A percentile compares a stretch with the other conserved stretches of the same genome.
Evolutionary conservation across 192 early-diverging fungal genomes (phyloP).

Genomic region (Radiomyces spectabilis): DNA sequence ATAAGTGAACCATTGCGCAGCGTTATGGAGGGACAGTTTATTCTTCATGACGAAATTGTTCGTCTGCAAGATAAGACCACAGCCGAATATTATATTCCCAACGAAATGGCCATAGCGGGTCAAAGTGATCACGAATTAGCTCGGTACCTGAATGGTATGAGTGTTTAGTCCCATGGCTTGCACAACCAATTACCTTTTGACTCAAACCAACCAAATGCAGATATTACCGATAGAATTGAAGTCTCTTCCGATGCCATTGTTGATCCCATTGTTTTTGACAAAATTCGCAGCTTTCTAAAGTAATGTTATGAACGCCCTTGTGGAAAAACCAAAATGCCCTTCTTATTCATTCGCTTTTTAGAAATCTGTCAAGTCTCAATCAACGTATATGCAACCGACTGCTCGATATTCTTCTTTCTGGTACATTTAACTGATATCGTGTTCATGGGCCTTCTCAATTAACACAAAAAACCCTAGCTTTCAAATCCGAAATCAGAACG

Average conservation of each 20-base stretch:
- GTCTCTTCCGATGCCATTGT: constrained; percentile 34
- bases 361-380: constrained; percentile 42
- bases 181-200: too few relatives aligned
- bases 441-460: neutral
- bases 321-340: neutral
- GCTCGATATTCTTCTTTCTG: constrained; percentile 65
- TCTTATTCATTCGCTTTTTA: constrained; percentile 15
- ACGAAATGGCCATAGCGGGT: constrained; percentile 34
- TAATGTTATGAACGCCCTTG: constrained; percentile 22
- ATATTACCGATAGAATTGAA: constrained; percentile 38
- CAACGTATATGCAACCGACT: constrained; percentile 46
- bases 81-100: constrained; percentile 25
- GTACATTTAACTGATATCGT: constrained; percentile 24
- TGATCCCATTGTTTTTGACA: constrained; percentile 45
- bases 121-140: constrained; percentile 35
- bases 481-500: constrained; percentile 54
- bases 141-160: constrained; percentile 43
- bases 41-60: constrained; percentile 35
- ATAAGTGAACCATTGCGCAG: too few relatives aligned
- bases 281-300: constrained; percentile 66
- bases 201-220: constrained; percentile 7
- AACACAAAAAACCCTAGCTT: constrained; percentile 31
- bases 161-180: too few relatives aligned
- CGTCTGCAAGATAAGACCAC: constrained; percentile 32
- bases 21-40: constrained; percentile 18